phyloP scores from a whole-genome alignment of 2,329 filamentous ascomycete species.

The Raffaelea ambrosiae region DNA sequence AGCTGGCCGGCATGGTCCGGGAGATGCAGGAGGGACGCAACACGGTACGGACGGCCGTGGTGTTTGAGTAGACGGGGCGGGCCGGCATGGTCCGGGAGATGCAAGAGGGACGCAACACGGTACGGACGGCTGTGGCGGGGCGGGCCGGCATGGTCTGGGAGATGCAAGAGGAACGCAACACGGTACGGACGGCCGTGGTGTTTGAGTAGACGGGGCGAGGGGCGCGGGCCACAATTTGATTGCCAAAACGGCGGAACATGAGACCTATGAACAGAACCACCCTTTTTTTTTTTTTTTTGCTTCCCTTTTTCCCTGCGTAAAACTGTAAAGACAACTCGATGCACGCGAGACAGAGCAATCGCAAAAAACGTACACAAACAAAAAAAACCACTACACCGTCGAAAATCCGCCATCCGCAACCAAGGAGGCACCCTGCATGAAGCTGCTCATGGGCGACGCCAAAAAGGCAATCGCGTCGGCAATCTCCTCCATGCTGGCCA shows the following conservation, averaged over 20 bases:
- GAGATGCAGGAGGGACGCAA: constrained; percentile 24
- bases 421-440: constrained; percentile 38
- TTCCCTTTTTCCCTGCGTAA: too few relatives aligned
- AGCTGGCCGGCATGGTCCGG: constrained; percentile 27
- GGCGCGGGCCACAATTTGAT: too few relatives aligned
- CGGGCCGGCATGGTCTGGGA: constrained; percentile 27
- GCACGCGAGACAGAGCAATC: too few relatives aligned
- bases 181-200: constrained; percentile 5
- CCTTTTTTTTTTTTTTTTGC: too few relatives aligned
- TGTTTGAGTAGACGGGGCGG: constrained; percentile 8
- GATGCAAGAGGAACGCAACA: constrained; percentile 22
- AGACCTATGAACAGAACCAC: too few relatives aligned
- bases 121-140: constrained; percentile 7
- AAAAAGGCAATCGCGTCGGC: constrained; percentile 43
- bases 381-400: not conserved
- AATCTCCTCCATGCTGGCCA: constrained; percentile 42
- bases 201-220: too few relatives aligned
- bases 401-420: constrained; percentile 38
- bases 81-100: constrained; percentile 29
- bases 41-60: constrained; percentile 5
- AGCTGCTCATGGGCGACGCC: constrained; percentile 43
- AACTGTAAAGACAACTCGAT: too few relatives aligned
- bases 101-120: constrained; percentile 17
- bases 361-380: too few relatives aligned
- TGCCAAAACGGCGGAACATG: too few relatives aligned